These are phyloP conservation scores for Alternaria arborescens DNA, from an alignment of 2,329 filamentous ascomycete genomes.

Conservation along the genomic window DNA sequence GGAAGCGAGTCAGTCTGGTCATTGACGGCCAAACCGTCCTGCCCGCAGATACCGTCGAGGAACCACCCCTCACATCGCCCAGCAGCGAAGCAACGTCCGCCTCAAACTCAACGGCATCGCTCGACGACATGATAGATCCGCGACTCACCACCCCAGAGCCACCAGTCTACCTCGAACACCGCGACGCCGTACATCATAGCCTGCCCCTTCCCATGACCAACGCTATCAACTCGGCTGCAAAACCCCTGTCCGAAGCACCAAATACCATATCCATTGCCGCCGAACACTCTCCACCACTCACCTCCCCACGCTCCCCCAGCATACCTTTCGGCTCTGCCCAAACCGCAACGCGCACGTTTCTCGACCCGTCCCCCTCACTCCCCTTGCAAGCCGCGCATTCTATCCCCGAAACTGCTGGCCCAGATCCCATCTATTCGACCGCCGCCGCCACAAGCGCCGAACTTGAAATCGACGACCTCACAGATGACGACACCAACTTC, in stretches of 20 bases:
- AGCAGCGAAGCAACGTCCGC: slow-evolving; percentile 42
- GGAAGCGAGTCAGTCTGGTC: slow-evolving; percentile 49
- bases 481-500: slow-evolving; percentile 35
- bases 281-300: slow-evolving; percentile 24
- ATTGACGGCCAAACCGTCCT: slow-evolving; percentile 51
- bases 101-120: slow-evolving; percentile 41
- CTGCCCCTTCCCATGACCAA: slow-evolving; percentile 35
- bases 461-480: slow-evolving; percentile 21
- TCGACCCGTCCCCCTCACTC: slow-evolving; percentile 35
- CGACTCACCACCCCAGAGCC: slow-evolving; percentile 30
- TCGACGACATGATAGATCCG: slow-evolving; percentile 47
- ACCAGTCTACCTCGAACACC: slow-evolving; percentile 27
- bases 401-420: slow-evolving; percentile 28
- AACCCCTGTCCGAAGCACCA: slow-evolving; percentile 27
- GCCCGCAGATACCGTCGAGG: slow-evolving; percentile 45
- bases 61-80: slow-evolving; percentile 38
- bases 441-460: slow-evolving; percentile 11
- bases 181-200: slow-evolving; percentile 45
- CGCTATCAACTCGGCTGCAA: slow-evolving; percentile 32
- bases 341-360: slow-evolving; percentile 31
- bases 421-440: slow-evolving; percentile 33
- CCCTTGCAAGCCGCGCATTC: slow-evolving; percentile 13
- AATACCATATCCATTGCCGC: slow-evolving; percentile 17
- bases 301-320: slow-evolving; percentile 24
- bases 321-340: slow-evolving; percentile 32